Evolutionary conservation across 140 eudicot genomes (phyloP).

Genomic region (Cichorium intybus): DNA sequence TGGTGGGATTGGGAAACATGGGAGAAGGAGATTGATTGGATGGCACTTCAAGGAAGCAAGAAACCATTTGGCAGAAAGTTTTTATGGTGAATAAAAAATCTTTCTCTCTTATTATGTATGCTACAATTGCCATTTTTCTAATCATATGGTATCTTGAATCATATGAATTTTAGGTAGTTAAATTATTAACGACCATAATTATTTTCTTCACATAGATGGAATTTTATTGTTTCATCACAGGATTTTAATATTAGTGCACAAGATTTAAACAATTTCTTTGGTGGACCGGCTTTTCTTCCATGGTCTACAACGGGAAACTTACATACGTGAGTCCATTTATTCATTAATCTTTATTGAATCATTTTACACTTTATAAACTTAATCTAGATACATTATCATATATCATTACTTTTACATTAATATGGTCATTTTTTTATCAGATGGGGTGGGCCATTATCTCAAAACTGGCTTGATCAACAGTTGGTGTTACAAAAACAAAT

Average conservation of each 20-base stretch:
- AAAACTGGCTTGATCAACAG: conserved; percentile 83
- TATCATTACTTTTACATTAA: neutral
- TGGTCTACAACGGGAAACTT: conserved; percentile 99
- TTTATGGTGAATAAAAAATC: conserved; percentile 55
- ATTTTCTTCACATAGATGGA: no score
- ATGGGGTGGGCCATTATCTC: conserved; percentile 98
- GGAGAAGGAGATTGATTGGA: no score
- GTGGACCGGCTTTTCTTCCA: conserved; percentile 98
- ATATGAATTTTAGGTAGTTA: no score
- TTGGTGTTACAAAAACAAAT: conserved; percentile 68
- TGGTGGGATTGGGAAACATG: conserved; percentile 99
- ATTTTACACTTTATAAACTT: no score
- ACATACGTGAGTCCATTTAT: conserved; percentile 58
- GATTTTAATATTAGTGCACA: no score
- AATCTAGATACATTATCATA: no score
- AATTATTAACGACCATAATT: no score
- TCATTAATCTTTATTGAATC: no score
- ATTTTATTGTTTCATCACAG: no score
- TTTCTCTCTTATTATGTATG: neutral
- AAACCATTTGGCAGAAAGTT: conserved; percentile 97
- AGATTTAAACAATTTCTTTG: no score
- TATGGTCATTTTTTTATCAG: conserved; percentile 33
- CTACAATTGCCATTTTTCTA: neutral
- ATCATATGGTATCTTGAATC: neutral
- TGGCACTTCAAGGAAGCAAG: conserved; percentile 97